Evolutionary conservation across 148 eudicot species (phyloP).

Genomic region (Amaranthus palmeri): DNA sequence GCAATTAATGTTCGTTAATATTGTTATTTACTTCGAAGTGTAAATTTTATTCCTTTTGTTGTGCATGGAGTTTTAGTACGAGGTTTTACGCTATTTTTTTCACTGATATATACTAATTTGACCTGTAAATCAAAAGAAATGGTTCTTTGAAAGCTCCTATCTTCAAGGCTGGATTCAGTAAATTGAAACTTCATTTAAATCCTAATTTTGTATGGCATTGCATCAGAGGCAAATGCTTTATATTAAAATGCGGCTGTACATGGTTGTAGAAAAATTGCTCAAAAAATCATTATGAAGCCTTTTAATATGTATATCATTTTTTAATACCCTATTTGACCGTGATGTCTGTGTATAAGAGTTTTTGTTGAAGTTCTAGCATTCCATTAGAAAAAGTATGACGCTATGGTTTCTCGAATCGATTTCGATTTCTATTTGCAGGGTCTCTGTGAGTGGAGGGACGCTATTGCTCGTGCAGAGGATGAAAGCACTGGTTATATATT

Average conservation of each 20-base stretch:
- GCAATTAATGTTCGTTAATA: too few species aligned
- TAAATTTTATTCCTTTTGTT: not conserved
- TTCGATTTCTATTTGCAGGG: slow-evolving; percentile 42
- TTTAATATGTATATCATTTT: too few species aligned
- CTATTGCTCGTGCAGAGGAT: slow-evolving; percentile 89
- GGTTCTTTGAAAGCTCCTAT: not conserved
- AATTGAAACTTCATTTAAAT: not conserved
- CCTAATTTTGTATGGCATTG: too few species aligned
- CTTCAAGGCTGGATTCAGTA: not conserved
- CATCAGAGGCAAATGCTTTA: too few species aligned
- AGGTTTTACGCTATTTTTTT: too few species aligned
- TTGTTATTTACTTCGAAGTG: not conserved
- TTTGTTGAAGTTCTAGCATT: not conserved
- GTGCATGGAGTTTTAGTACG: not conserved
- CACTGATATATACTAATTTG: too few species aligned
- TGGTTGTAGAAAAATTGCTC: too few species aligned
- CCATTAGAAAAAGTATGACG: not conserved
- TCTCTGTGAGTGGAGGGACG: slow-evolving; percentile 91
- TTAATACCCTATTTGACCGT: not conserved
- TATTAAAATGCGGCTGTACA: too few species aligned
- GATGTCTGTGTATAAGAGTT: not conserved
- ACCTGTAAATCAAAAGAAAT: not conserved
- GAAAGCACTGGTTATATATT: slow-evolving; percentile 97
- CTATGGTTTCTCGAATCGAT: not conserved
- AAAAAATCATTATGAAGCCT: too few species aligned